These are phyloP conservation scores for Capronia americana DNA, from an alignment of 2,329 filamentous ascomycete species.

Conservation along the genomic window DNA sequence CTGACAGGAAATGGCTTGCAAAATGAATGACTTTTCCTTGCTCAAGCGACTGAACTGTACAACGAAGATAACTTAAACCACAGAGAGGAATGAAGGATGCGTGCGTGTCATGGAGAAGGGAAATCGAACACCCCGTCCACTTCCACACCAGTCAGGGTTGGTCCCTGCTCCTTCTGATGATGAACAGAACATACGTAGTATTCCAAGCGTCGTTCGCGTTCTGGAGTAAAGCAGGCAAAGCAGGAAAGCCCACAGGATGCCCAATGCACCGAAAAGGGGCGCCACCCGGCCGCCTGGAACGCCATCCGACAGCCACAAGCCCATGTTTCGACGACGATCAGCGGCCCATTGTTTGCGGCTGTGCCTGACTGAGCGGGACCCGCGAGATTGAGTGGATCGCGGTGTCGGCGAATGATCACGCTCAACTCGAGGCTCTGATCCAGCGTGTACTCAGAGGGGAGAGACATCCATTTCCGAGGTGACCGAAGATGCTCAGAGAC, in stretches of 20 bases:
- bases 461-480: conserved; percentile 18
- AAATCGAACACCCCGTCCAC: conserved; percentile 1
- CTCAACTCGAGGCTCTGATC: not conserved
- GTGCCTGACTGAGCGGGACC: conserved; percentile 23
- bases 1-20: not conserved
- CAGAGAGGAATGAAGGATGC: not conserved
- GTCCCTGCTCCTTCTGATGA: conserved; percentile 12
- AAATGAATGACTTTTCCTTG: conserved; percentile 14
- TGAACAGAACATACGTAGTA: not conserved
- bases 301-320: conserved; percentile 8
- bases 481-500: not conserved
- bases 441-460: not conserved
- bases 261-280: conserved; percentile 15
- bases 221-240: conserved; percentile 4
- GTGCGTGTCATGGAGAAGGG: not conserved
- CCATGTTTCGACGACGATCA: conserved; percentile 16
- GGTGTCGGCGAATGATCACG: conserved; percentile 15
- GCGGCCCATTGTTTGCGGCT: conserved; percentile 23
- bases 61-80: not conserved
- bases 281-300: conserved; percentile 15
- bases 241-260: not conserved
- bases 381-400: conserved; percentile 21
- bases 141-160: not conserved
- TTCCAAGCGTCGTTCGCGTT: not conserved
- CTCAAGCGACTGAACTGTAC: conserved; percentile 17